Percentiles rank a stretch among this genome's conserved stretches.
These are phyloP conservation scores for Fusarium sp. DNA, from an alignment of 2,329 filamentous ascomycete species.

Conservation along the genomic window DNA sequence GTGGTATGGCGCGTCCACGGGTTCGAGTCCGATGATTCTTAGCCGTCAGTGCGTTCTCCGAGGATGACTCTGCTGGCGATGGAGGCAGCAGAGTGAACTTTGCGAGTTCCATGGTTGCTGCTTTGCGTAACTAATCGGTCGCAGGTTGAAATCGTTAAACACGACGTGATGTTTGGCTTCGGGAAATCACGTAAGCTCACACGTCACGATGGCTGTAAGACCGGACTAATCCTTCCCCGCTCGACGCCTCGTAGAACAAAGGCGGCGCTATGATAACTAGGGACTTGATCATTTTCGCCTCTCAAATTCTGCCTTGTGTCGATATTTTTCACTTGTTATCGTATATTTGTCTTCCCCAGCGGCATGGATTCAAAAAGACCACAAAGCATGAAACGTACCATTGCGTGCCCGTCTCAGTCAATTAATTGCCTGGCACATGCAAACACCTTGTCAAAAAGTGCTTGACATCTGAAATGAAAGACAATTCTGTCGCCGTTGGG, in stretches of 20 bases:
- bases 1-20: constrained; percentile 8
- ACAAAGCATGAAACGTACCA: background rate
- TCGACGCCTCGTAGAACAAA: background rate
- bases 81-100: background rate
- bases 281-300: background rate
- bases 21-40: background rate
- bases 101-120: background rate
- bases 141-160: background rate
- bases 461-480: background rate
- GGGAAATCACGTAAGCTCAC: background rate
- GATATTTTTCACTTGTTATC: background rate
- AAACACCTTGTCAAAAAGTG: background rate
- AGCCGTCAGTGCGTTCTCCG: background rate
- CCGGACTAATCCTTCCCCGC: constrained; percentile 25
- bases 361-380: background rate
- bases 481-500: background rate
- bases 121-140: background rate
- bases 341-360: background rate
- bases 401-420: background rate
- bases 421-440: background rate
- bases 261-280: too few species aligned
- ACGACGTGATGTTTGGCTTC: background rate
- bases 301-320: background rate
- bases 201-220: constrained; percentile 9
- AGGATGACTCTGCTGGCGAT: background rate